phyloP scores from a whole-genome alignment of 2,329 filamentous ascomycete species.

The Paracamarosporium sp. region DNA sequence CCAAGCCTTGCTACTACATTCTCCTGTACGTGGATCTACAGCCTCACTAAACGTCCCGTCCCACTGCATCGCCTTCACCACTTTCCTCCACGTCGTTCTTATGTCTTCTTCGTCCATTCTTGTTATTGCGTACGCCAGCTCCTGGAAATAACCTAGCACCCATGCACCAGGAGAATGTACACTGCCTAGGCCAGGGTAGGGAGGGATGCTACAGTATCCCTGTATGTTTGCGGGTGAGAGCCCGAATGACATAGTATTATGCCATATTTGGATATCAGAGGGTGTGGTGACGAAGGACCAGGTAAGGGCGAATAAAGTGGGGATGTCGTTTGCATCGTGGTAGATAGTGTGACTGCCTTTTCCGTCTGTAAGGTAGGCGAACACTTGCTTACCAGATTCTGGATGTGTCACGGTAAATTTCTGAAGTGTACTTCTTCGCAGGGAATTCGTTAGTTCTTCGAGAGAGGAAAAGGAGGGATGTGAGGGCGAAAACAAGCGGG shows the following conservation, averaged over 20 bases:
- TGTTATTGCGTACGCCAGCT: constrained; percentile 11
- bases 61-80: constrained; percentile 17
- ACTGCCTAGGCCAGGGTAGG: constrained; percentile 14
- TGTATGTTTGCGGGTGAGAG: constrained; percentile 7
- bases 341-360: constrained; percentile 9
- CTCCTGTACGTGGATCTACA: constrained; percentile 10
- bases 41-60: constrained; percentile 20
- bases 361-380: constrained; percentile 15
- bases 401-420: constrained; percentile 8
- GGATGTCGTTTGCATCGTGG: constrained; percentile 18
- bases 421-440: not conserved
- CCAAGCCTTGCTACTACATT: constrained; percentile 19
- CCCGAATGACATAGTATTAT: constrained; percentile 11
- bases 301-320: constrained; percentile 10
- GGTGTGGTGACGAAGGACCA: constrained; percentile 11
- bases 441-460: not conserved
- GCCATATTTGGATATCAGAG: constrained; percentile 5
- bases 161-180: constrained; percentile 18
- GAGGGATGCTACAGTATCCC: constrained; percentile 6
- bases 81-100: constrained; percentile 12
- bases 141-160: constrained; percentile 18
- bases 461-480: not conserved
- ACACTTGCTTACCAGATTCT: not conserved
- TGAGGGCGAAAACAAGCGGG: not conserved
- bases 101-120: constrained; percentile 5